Base-by-base conservation (phyloP, 371 early-diverging fungal genomes). In the Chytridium lagenaria region DNA sequence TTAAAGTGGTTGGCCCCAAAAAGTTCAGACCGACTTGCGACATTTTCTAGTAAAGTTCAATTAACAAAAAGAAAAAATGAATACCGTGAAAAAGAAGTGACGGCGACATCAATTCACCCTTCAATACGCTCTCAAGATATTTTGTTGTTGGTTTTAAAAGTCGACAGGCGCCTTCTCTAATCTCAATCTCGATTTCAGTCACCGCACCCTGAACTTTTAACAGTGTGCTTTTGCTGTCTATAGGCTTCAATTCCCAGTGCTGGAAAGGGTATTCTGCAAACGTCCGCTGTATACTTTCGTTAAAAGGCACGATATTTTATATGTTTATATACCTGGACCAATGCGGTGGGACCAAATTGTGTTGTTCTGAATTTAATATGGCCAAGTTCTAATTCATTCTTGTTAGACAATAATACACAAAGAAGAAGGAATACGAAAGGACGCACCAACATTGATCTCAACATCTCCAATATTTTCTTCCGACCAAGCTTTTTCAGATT, bases 391-490 rank as follows among this genome's bases (percentile, higher is more conserved):
- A 23, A n/a, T 3, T 16, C 28, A 51, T 31, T 44, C 5, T 16
- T 26, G 50, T 49, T 50, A 49, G 59, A 10, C 0, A 34, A 26
- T 26, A 28, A 2, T 31, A 7, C n/a, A n/a, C n/a, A n/a, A n/a
- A n/a, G n/a, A n/a, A n/a, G n/a, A n/a, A n/a, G n/a, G n/a, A 23
- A 5, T 19, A 28, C 23, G 31, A 39, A 28, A n/a, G 37, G 16
- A 64, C 79, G 16, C 37, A 80, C 83, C 83, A 37, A 59, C 28
- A 50, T 84, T 81, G 59, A 84, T 78, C 57, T 84, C 85, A 1
- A 79, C 80, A 50, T 84, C 85, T 16, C 73, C 64, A n/a, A 86
- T 78, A 12, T 80, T 82, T 1, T 86, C 85, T 5, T 78, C 76
- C 23, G 73, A 67, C 87, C 87, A 86, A 34, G 36, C 38, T 36